These are phyloP conservation scores for Cyberlindnera sargentensis DNA, from an alignment of 805 yeast genomes.

Conservation along the genomic window DNA sequence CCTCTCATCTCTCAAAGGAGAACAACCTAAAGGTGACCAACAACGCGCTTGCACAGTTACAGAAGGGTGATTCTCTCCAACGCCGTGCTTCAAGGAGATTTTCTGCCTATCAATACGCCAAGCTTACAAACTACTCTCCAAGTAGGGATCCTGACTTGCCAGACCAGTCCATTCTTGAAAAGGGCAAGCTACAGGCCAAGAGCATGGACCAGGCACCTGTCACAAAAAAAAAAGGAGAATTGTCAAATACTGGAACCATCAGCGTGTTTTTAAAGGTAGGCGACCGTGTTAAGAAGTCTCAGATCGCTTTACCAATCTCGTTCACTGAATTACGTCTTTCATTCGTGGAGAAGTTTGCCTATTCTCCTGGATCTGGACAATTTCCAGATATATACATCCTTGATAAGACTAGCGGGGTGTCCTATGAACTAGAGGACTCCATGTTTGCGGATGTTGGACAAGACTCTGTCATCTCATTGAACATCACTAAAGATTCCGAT, in stretches of 20 bases:
- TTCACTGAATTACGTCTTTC: conserved; percentile 50
- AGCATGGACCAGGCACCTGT: neutral
- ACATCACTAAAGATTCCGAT: conserved; percentile 34
- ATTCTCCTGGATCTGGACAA: conserved; percentile 60
- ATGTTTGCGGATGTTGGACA: conserved; percentile 48
- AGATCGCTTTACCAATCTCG: conserved; percentile 23
- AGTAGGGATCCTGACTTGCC: conserved; percentile 24
- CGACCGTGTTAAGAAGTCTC: conserved; percentile 48
- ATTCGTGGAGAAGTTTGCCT: conserved; percentile 84
- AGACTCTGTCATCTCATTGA: conserved; percentile 54
- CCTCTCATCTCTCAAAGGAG: neutral
- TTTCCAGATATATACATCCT: conserved; percentile 77
- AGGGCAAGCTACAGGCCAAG: conserved; percentile 10
- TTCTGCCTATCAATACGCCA: conserved; percentile 89
- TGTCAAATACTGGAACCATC: neutral
- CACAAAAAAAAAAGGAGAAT: neutral
- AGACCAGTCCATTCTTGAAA: conserved; percentile 16
- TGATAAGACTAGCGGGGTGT: conserved; percentile 50
- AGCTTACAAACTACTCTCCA: conserved; percentile 45
- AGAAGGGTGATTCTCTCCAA: conserved; percentile 75
- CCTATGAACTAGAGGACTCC: conserved; percentile 77
- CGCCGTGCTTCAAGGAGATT: conserved; percentile 91
- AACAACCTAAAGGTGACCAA: neutral
- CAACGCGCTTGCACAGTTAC: conserved; percentile 72
- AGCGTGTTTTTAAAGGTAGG: conserved; percentile 43